Base-by-base conservation (phyloP, 2,329 filamentous ascomycete species). In the Diplodia sapinea region DNA sequence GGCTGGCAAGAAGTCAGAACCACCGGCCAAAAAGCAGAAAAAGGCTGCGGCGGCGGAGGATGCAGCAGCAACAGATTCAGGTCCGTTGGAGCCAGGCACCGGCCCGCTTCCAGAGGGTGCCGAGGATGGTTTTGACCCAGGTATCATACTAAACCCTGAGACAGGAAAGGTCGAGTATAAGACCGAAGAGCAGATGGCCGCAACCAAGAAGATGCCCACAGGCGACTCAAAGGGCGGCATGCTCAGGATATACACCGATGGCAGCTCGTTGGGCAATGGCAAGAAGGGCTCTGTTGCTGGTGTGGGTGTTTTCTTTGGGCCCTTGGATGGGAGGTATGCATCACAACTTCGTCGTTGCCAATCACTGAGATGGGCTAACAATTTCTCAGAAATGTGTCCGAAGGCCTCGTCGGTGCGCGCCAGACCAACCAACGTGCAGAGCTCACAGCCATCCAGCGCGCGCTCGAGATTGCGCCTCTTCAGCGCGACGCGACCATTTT, bases 401-500 rank as follows among this genome's bases (percentile, higher is more conserved):
- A 96, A 79, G 88, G 89, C 4, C 86, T 97, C 2, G 80, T 84
- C 63, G 93, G 93, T 62, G 82, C 85, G 17, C 83, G 85, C 11
- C 95, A 98, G 79, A 98, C 95, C 0, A 99, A 99, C 77, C 75
- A 98, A 78, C 91, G 95, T 3, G 95, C 94, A n/a, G 95, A 99
- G 81, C 83, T 99, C 68, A 94, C 91, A 29, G 95, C 93, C 8
- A 90, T 98, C 70, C 83, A 92, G 36, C 90, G 94, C 68, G 94
- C 94, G 0, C 84, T 98, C 26, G 88, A 97, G 74, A 86, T 90
- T 55, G 88, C 89, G 1, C 89, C 91, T 0, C 80, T 86, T 17
- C 84, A 89, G 68, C 85, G 91, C 68, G 83, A 88, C 69, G 86
- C 96, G 13, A 85, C 89, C 67, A 96, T 99, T 71, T 86, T 89